Base-by-base conservation (phyloP, 2,329 filamentous ascomycete genomes). In the Ophiobolus disseminans region DNA sequence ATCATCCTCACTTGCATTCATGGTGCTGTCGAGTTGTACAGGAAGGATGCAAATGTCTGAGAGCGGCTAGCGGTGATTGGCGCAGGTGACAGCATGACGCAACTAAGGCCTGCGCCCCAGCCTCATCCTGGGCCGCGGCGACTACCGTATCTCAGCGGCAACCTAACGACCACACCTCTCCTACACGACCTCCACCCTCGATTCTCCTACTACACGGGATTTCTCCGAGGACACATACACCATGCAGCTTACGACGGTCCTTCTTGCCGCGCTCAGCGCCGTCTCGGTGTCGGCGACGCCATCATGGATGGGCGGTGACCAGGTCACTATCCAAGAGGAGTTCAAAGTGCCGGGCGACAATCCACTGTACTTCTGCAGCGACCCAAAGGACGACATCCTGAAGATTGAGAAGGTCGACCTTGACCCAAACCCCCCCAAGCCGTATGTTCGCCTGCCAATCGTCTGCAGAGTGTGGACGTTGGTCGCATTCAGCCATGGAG, bases 341-440 rank as follows among this genome's bases (percentile, higher is more conserved):
- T 78, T 83, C 72, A 82, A 86, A 58, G 88, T 97, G 13, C 87
- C 90, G 1, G 92, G 94, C 72, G 80, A 93, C 40, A 96, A 93
- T 69, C 93, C 94, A 22, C 81, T 99, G 50, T 79, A 85, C 68
- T 90, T 89, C 76, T 99, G 94, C 58, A 76, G 78, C 49, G 82
- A 89, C 54, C 89, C 90, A 48, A 74, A 75, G 39, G 73, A 84
- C 41, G 86, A 97, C 72, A 82, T 92, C 48, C 78, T 97, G 60
- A 76, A 78, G 34, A 91, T 99, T 65, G 80, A 91, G 57, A 83
- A 83, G 37, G 91, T 97, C 47, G 86, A 97, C 65, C 76, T 99
- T 48, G 69, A 75, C 26, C 94, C 94, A 11, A 97, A 97, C 75
- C 94, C 93, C 51, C 94, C 94, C 26, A 70, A 84, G 69, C 81